Base-by-base conservation (phyloP, 2,329 filamentous ascomycete species). In the Aspergillus ibericus region DNA sequence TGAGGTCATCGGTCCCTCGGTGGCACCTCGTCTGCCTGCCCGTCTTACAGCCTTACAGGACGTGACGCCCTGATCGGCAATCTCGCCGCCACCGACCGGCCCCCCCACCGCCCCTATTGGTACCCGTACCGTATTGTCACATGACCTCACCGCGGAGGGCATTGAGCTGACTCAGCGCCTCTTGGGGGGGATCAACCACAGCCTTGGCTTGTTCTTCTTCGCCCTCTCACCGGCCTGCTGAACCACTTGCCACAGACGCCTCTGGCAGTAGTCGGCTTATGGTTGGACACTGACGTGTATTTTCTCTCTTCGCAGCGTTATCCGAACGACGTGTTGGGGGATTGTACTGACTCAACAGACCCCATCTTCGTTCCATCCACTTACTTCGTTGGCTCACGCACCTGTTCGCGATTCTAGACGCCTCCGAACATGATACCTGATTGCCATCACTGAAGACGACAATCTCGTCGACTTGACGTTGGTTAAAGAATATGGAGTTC, bases 401-500 rank as follows among this genome's bases (percentile, higher is more conserved):
- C 20, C 36, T 53, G 22, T 16, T 29, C 51, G 29, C 27, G 38
- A 16, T 12, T 42, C 51, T 32, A 32, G n/a, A 32, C 10, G 35
- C 49, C 51, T 51, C 35, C 50, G 59, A 66, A 62, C 55, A 69
- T 68, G 66, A 60, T 61, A 70, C 60, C 57, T 68, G 65, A 67
- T 60, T 52, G 48, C 63, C 60, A 47, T 64, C 63, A 61, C 61
- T 58, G 58, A 65, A 42, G 44, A 61, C 49, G 56, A 61, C 55
- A 52, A 44, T 53, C 59, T 66, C 64, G 61, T 63, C 56, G 56
- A 63, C 56, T 55, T 42, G 49, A 63, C 53, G 46, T 35, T 44
- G 29, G 44, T 46, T 59, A 36, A 8, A 32, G 51, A 66, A 55
- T 1, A 72, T 76, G 72, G 72, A 73, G 9, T 64, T 62, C 56